Evolutionary conservation across 352 stramenopile species (phyloP).

Genomic region (Pythium monospermum): DNA sequence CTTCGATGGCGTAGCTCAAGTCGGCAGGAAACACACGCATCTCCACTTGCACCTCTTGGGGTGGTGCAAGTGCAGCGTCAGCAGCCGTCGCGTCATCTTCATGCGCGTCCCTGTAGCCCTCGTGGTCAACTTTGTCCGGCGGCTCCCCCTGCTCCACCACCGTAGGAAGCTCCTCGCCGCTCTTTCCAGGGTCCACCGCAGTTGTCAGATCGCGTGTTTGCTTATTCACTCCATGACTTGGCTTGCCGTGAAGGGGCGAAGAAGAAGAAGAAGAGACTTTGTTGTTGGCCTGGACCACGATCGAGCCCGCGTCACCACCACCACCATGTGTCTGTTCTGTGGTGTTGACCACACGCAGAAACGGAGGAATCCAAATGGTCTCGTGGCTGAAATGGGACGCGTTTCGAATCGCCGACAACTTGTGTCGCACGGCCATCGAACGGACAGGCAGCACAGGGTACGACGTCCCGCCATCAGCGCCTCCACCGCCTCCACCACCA

Average conservation of each 20-base stretch:
- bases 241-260: neutral
- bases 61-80: too few species aligned
- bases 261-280: neutral
- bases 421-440: slow-evolving; percentile 1
- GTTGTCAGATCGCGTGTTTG: neutral
- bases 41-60: slow-evolving; percentile 1
- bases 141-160: too few species aligned
- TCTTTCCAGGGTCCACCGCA: neutral
- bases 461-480: too few species aligned
- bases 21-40: slow-evolving; percentile 11
- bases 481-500: too few species aligned
- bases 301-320: too few species aligned
- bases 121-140: neutral
- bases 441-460: neutral
- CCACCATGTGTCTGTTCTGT: too few species aligned
- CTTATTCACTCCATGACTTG: neutral
- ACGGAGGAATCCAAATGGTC: slow-evolving; percentile 18
- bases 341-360: slow-evolving; percentile 1
- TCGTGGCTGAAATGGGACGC: slow-evolving; percentile 10
- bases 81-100: neutral
- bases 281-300: too few species aligned
- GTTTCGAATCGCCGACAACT: slow-evolving; percentile 1
- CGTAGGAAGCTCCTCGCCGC: too few species aligned
- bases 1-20: slow-evolving; percentile 11
- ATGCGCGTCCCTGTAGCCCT: neutral